These are phyloP conservation scores for Fusarium pilosicola DNA, from an alignment of 2,329 filamentous ascomycete genomes.

Conservation along the genomic window DNA sequence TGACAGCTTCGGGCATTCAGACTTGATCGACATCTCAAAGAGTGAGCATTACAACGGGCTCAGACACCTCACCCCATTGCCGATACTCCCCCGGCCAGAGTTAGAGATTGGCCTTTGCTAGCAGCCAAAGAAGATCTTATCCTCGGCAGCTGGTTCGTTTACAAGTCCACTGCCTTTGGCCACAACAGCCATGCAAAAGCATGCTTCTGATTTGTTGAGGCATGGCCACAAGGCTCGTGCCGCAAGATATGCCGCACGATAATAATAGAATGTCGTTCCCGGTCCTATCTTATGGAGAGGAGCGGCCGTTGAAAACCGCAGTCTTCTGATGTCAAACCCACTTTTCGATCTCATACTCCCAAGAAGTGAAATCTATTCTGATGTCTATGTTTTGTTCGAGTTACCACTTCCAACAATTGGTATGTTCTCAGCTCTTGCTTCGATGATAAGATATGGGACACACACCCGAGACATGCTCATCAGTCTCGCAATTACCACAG, in stretches of 20 bases:
- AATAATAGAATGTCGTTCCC: constrained; percentile 36
- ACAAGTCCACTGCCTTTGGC: constrained; percentile 7
- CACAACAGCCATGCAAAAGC: constrained; percentile 11
- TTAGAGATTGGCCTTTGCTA: constrained; percentile 1
- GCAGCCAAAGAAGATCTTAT: background rate
- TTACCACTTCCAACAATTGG: background rate
- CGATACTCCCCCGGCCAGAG: background rate
- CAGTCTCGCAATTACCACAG: no score
- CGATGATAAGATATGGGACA: background rate
- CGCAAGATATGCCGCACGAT: constrained; percentile 29
- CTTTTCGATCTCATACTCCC: background rate
- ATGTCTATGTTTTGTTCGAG: background rate
- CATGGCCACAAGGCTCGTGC: constrained; percentile 19
- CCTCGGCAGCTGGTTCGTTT: background rate
- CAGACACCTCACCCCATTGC: constrained; percentile 15
- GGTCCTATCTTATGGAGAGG: constrained; percentile 1
- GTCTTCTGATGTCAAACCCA: background rate
- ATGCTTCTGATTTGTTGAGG: constrained; percentile 22
- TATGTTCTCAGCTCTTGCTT: background rate
- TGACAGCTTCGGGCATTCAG: constrained; percentile 24
- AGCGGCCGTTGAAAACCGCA: constrained; percentile 1
- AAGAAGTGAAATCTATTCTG: background rate
- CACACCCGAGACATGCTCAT: background rate
- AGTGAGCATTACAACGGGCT: constrained; percentile 31
- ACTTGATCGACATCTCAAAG: constrained; percentile 35